Conservation (phyloP, 2,329 filamentous ascomycete species). For the Cladosporium halotolerans region DNA sequence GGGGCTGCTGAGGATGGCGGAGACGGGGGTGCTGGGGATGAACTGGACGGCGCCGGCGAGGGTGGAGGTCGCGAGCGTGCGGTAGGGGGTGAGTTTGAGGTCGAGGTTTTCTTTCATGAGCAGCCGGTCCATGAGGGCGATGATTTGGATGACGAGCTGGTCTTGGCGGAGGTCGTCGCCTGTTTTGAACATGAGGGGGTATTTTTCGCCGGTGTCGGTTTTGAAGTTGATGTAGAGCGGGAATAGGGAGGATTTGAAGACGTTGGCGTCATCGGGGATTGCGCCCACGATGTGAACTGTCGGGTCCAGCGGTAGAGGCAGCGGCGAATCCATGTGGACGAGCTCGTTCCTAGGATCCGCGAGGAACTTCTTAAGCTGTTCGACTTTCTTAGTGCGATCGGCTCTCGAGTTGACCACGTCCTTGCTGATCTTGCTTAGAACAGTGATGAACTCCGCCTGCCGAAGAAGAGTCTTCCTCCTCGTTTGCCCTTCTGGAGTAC, state of each 20-base stretch:
- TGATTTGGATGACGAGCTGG: slow-evolving; percentile 94
- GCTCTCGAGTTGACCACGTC: slow-evolving; percentile 79
- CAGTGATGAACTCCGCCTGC: slow-evolving; percentile 82
- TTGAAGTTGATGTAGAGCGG: slow-evolving; percentile 89
- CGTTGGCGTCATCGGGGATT: slow-evolving; percentile 74
- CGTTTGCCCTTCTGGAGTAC: slow-evolving; percentile 62
- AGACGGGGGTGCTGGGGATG: slow-evolving; percentile 71
- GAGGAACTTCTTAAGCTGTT: slow-evolving; percentile 76
- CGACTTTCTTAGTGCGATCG: slow-evolving; percentile 71
- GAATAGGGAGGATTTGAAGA: slow-evolving; percentile 92
- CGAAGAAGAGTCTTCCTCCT: slow-evolving; percentile 70
- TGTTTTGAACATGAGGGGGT: slow-evolving; percentile 94
- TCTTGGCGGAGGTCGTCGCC: slow-evolving; percentile 95
- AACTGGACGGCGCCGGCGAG: slow-evolving; percentile 90
- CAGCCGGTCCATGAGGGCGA: slow-evolving; percentile 94
- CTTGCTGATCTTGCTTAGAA: slow-evolving; percentile 80
- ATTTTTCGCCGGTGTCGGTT: slow-evolving; percentile 67
- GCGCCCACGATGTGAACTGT: slow-evolving; percentile 72
- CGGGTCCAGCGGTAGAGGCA: slow-evolving; percentile 85
- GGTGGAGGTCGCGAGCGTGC: slow-evolving; percentile 87
- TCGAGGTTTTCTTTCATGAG: slow-evolving; percentile 94
- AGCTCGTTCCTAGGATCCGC: slow-evolving; percentile 89
- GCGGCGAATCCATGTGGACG: slow-evolving; percentile 70
- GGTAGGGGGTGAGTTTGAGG: slow-evolving; percentile 89
- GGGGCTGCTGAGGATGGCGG: slow-evolving; percentile 60